Evolutionary conservation across 1,139 yeast species (phyloP).

Genomic region (Hanseniaspora uvarum): DNA sequence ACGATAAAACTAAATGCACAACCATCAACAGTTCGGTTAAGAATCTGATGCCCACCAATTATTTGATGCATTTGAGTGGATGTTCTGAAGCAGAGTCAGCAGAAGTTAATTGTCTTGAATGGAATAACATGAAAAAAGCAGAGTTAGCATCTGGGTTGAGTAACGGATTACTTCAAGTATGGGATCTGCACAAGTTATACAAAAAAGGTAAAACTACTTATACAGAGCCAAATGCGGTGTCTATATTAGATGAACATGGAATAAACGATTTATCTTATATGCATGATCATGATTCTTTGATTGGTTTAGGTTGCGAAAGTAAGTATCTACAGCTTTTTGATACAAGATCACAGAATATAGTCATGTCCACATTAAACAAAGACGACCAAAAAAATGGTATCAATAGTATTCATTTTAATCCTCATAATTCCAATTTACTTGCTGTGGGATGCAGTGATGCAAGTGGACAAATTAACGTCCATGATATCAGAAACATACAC

Average conservation of each 20-base stretch:
- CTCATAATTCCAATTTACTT: constrained; percentile 42
- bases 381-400: constrained; percentile 31
- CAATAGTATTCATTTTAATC: constrained; percentile 50
- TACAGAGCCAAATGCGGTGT: background rate
- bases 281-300: constrained; percentile 46
- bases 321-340: constrained; percentile 44
- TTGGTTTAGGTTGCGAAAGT: constrained; percentile 50
- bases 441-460: constrained; percentile 70
- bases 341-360: constrained; percentile 31
- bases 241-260: constrained; percentile 33
- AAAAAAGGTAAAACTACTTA: constrained; percentile 11
- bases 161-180: constrained; percentile 46
- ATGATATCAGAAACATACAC: constrained; percentile 55
- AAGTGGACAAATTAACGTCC: constrained; percentile 47
- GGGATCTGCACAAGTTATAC: constrained; percentile 39
- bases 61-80: constrained; percentile 21
- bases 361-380: constrained; percentile 18
- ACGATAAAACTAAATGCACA: constrained; percentile 43
- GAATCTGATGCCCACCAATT: constrained; percentile 19
- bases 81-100: constrained; percentile 17
- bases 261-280: constrained; percentile 57
- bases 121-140: constrained; percentile 48
- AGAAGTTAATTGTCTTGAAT: constrained; percentile 31
- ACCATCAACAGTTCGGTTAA: constrained; percentile 20
- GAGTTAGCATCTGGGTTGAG: constrained; percentile 49